These are phyloP conservation scores for Lipomyces kockii DNA, from an alignment of 805 yeast genomes.

Conservation along the genomic window DNA sequence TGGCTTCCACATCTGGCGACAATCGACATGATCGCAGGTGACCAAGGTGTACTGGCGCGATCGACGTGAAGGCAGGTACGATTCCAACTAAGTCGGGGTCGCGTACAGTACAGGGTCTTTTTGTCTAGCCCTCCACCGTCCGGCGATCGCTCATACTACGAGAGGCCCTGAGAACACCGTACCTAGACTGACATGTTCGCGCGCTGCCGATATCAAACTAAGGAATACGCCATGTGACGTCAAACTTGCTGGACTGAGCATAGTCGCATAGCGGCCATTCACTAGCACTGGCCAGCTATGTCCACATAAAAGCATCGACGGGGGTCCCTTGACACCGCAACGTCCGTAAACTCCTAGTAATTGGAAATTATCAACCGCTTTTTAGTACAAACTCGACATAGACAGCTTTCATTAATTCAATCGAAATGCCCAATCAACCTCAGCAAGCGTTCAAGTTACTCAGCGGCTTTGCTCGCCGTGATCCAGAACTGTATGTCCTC, in stretches of 20 bases:
- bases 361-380: neutral
- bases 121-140: neutral
- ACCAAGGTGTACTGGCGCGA: neutral
- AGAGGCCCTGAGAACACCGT: neutral
- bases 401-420: neutral
- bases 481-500: constrained; percentile 31
- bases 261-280: neutral
- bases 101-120: neutral
- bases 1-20: neutral
- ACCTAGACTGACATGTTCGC: constrained; percentile 1
- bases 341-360: neutral
- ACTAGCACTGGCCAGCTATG: neutral
- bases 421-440: neutral
- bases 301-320: neutral
- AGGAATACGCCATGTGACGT: neutral
- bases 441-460: constrained; percentile 4
- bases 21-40: neutral
- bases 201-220: neutral
- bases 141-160: neutral
- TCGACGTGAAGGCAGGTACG: neutral
- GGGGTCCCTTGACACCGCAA: neutral
- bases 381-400: neutral
- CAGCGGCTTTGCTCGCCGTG: constrained; percentile 26
- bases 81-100: neutral
- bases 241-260: neutral